A percentile compares a stretch with the other conserved stretches of the same genome.
Conservation (phyloP, 305 asterid species). For the Nicotiana rustica region DNA sequence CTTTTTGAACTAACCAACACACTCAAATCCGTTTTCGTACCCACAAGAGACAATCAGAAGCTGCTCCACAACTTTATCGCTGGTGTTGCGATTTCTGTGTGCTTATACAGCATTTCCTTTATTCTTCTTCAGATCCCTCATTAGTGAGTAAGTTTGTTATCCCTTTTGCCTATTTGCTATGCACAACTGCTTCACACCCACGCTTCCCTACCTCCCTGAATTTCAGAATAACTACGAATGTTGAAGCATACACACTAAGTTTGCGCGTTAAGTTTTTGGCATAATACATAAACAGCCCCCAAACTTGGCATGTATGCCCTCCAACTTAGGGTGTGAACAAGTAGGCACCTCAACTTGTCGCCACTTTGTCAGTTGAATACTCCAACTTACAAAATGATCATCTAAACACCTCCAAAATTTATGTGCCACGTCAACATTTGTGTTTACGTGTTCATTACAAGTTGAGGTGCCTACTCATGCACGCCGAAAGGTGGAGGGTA, state of each 20-base stretch:
- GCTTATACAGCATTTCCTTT: slow-evolving; percentile 67
- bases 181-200: not conserved
- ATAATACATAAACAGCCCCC: too few relatives aligned
- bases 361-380: too few relatives aligned
- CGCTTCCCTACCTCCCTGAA: not conserved
- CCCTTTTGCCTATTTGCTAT: not conserved
- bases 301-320: too few relatives aligned
- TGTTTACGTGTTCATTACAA: too few relatives aligned
- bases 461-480: too few relatives aligned
- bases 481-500: too few relatives aligned
- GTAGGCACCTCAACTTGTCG: too few relatives aligned
- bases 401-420: too few relatives aligned
- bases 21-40: slow-evolving; percentile 80
- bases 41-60: slow-evolving; percentile 72
- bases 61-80: slow-evolving; percentile 75
- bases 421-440: too few relatives aligned
- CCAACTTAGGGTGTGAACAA: too few relatives aligned
- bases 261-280: not conserved
- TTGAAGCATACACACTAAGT: not conserved
- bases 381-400: too few relatives aligned
- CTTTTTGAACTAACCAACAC: slow-evolving; percentile 91
- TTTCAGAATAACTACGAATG: not conserved
- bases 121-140: slow-evolving; percentile 76
- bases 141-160: slow-evolving; percentile 56
- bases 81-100: slow-evolving; percentile 66